Base-by-base conservation (phyloP, 2,329 filamentous ascomycete species). In the Botryosphaeria dothidea region DNA sequence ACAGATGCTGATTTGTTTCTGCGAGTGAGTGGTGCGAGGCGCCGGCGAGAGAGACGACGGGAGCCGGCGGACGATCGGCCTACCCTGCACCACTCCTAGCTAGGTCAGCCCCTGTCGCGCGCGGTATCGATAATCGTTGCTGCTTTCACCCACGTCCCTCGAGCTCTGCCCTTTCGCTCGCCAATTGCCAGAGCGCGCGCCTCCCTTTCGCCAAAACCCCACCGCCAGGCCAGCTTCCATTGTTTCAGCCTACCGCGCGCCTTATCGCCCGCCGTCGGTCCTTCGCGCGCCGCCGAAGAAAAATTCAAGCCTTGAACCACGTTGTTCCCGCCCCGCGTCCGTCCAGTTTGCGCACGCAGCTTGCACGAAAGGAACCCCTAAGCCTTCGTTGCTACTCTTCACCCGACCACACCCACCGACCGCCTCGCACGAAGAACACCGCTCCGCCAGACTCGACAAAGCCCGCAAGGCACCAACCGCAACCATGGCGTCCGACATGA, bases 401-500 rank as follows among this genome's bases (percentile, higher is more conserved):
- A 8, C 19, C n/a, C n/a, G 43, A 17, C 8, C 43, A 46, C 7
- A 41, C n/a, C 6, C 51, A 21, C 25, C 51, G 19, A 41, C 51
- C 31, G 38, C 51, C 51, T 19, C n/a, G 11, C 27, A 27, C 21
- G 21, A 21, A 29, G 27, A 11, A 13, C 49, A 52, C n/a, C 27
- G 19, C 49, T 52, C 31, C 21, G 13, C 29, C 54, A 41, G 36
- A 9, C 17, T 43, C 36, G 9, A 19, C 49, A 41, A 9, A 29
- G 19, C n/a, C 34, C 23, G 34, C 15, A 57, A 25, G 17, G 34
- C 36, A 3, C 54, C 38, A 29, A 60, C 49, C 58, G 27, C 56
- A 60, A 23, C 66, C 69, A 67, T 58, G 67, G 77, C 77, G 73
- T 65, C 71, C 43, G 80, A 82, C 64, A 77, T 83, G 68, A 73